A percentile compares a stretch with the other conserved stretches of the same genome.
Evolutionary conservation across 1,284 basidiomycete genomes (phyloP).

Genomic region (Puccinia novopanici): DNA sequence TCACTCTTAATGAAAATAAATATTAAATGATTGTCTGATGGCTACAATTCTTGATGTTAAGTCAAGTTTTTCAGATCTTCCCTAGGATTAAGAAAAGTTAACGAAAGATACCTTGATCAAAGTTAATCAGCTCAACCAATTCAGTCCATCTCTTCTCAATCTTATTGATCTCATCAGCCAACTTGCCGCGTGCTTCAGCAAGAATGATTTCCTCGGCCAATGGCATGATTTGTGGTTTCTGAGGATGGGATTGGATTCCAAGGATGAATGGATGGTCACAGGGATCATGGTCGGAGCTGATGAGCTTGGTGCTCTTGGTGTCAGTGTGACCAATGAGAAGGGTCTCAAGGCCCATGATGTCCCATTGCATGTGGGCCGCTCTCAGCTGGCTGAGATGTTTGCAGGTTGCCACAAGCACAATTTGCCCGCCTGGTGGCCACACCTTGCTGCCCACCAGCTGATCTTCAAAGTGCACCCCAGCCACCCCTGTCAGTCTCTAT

Average conservation of each 20-base stretch:
- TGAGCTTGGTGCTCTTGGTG: constrained; percentile 79
- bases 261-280: constrained; percentile 73
- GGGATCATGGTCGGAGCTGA: constrained; percentile 80
- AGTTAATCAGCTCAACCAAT: constrained; percentile 66
- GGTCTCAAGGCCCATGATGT: constrained; percentile 82
- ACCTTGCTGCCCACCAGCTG: constrained; percentile 89
- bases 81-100: no score
- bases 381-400: constrained; percentile 81
- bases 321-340: constrained; percentile 87
- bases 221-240: constrained; percentile 61
- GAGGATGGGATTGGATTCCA: constrained; percentile 63
- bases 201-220: constrained; percentile 60
- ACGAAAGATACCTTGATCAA: constrained; percentile 33
- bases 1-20: no score
- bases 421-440: constrained; percentile 92
- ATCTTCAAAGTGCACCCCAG: constrained; percentile 86
- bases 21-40: no score
- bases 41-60: no score
- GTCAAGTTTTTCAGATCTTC: background rate
- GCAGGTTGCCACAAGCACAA: constrained; percentile 84
- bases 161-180: constrained; percentile 71
- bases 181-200: constrained; percentile 70
- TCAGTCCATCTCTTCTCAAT: constrained; percentile 77
- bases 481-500: no score
- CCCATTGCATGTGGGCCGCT: constrained; percentile 81